Percentiles rank a stretch among this genome's conserved stretches.
Evolutionary conservation across 257 asterid species (phyloP).

Genomic region (Solanum pennellii): DNA sequence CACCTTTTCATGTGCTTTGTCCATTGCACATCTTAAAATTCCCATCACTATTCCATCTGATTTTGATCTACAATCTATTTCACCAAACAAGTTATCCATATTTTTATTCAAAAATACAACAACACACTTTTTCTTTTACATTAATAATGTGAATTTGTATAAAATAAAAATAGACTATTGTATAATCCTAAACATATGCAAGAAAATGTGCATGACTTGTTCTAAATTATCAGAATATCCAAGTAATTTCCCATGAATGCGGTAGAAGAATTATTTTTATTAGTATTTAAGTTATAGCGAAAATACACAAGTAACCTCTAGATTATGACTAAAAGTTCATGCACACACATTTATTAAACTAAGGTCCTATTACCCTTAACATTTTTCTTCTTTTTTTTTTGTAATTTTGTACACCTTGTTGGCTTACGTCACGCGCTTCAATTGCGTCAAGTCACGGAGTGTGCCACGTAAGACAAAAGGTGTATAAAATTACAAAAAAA

Average conservation of each 20-base stretch:
- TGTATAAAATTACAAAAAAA: too few relatives aligned
- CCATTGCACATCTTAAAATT: slow-evolving; percentile 71
- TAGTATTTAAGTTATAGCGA: background rate
- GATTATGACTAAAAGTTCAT: too few relatives aligned
- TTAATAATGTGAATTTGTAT: background rate
- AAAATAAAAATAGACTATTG: background rate
- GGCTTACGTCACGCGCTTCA: too few relatives aligned
- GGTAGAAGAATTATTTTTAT: background rate
- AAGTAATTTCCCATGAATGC: background rate
- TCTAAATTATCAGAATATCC: background rate
- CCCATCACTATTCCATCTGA: slow-evolving; percentile 56
- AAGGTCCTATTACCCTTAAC: too few relatives aligned
- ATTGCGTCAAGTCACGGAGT: too few relatives aligned
- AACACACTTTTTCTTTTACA: background rate
- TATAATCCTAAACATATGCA: background rate
- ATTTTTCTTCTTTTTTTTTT: rapidly evolving
- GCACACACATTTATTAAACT: too few relatives aligned
- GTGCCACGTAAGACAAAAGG: too few relatives aligned
- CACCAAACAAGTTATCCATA: slow-evolving; percentile 51
- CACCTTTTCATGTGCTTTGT: slow-evolving; percentile 54
- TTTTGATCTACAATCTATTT: slow-evolving; percentile 44
- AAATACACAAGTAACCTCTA: too few relatives aligned
- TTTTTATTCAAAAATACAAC: background rate
- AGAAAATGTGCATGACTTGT: slow-evolving; percentile 5
- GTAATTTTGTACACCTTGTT: too few relatives aligned